Base-by-base conservation (phyloP, 2,329 filamentous ascomycete genomes). In the Trichothecium roseum region DNA sequence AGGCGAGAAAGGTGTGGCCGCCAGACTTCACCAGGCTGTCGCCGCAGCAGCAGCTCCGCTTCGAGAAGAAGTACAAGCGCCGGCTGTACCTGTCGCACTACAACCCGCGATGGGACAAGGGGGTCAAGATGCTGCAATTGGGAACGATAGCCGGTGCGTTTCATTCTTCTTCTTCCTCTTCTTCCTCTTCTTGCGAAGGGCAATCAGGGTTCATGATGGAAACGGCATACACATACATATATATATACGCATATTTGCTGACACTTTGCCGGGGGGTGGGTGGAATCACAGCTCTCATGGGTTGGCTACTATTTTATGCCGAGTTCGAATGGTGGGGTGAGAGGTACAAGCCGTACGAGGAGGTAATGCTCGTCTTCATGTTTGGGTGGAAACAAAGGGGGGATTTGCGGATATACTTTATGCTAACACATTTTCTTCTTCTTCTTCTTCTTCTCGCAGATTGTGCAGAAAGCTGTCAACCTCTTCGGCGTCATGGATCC, bases 1-100 rank as follows among this genome's bases (percentile, higher is more conserved):
- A 65, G 49, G 72, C 77, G 33, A 80, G 83, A 58, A 83, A 81
- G 52, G 63, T 74, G 44, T 89, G 84, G 84, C 84, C 84, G 38
- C 84, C 84, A 10, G 78, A 87, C 56, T 83, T 89, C 57, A 62
- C 68, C 42, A 72, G 74, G 51, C 69, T 89, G 40, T 75, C 75
- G 27, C 62, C 68, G 32, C 81, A 82, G 55, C 76, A 87, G 51
- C 79, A 88, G 57, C 81, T 88, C 53, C 71, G 77, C 30, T 79
- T 86, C 47, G 84, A 89, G 64, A 78, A 82, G 55, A 79, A 81
- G 52, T 88, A 81, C 60, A 82, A 85, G 59, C 69, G 84, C 35
- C 70, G 84, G 36, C 58, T 81, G 18, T 67, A 69, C 39, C 57
- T 83, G 45, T 73, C 75, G 47, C 72, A 70, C 51, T 66, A 69